phyloP scores from a whole-genome alignment of 257 asterid species.

The Thymus quinquecostatus region DNA sequence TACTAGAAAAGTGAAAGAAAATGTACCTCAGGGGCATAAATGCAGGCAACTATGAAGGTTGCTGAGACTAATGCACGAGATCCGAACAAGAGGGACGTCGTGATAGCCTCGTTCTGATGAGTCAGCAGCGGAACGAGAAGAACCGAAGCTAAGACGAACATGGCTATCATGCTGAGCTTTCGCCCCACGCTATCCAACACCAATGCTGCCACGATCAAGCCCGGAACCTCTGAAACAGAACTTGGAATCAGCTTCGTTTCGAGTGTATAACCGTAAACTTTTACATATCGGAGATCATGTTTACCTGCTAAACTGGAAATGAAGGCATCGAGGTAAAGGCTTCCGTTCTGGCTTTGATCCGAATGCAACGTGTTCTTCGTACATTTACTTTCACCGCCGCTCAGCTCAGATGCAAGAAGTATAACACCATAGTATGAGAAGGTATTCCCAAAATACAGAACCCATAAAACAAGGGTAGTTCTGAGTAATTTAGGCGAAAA shows the following conservation, averaged over 20 bases:
- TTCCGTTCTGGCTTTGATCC: constrained; percentile 30
- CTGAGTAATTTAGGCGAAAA: constrained; percentile 50
- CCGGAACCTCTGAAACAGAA: constrained; percentile 73
- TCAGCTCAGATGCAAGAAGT: constrained; percentile 74
- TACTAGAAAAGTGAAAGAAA: neutral
- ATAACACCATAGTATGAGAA: constrained; percentile 76
- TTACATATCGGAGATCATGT: neutral
- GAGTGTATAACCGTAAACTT: neutral
- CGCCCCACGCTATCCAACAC: constrained; percentile 73
- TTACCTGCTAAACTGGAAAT: constrained; percentile 80
- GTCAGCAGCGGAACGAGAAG: constrained; percentile 58
- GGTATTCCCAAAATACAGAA: constrained; percentile 58
- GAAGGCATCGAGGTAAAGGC: constrained; percentile 62
- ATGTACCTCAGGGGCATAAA: constrained; percentile 74
- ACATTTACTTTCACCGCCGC: constrained; percentile 60
- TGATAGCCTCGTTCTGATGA: constrained; percentile 51
- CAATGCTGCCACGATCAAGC: constrained; percentile 58
- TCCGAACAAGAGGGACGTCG: constrained; percentile 63
- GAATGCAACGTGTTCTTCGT: constrained; percentile 28
- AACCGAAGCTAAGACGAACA: constrained; percentile 48
- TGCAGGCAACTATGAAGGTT: constrained; percentile 51
- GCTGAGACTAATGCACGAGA: constrained; percentile 69
- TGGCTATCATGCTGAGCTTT: constrained; percentile 59
- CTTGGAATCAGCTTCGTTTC: constrained; percentile 9
- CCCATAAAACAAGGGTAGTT: constrained; percentile 67